Percentiles rank a stretch among this genome's conserved stretches.
phyloP scores from a whole-genome alignment of 169 alveolate species.

The Plasmodium ovale region DNA sequence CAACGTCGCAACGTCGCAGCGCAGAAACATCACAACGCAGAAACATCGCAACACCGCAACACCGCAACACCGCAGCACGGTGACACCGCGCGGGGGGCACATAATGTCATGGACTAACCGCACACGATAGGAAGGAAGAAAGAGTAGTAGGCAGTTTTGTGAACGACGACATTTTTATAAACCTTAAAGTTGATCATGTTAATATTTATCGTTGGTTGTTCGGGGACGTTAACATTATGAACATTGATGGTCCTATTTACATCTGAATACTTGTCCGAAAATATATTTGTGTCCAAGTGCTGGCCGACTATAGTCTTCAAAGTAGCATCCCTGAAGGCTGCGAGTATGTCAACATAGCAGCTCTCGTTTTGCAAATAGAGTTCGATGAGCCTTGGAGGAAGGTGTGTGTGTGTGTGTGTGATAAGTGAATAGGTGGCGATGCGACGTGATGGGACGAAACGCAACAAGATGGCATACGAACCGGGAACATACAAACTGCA shows the following conservation, averaged over 20 bases:
- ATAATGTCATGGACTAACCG: no score
- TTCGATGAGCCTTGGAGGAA: slow-evolving; percentile 31
- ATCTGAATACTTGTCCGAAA: slow-evolving; percentile 49
- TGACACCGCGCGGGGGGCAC: no score
- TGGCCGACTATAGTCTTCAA: slow-evolving; percentile 86
- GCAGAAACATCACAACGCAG: neutral
- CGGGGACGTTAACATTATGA: slow-evolving; percentile 19
- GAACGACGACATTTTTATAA: slow-evolving; percentile 57
- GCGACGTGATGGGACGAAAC: no score
- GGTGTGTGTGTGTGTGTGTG: neutral
- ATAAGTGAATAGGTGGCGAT: neutral
- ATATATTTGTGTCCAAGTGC: slow-evolving; percentile 82
- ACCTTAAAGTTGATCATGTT: slow-evolving; percentile 48
- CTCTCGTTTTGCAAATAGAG: slow-evolving; percentile 69
- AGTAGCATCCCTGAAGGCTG: slow-evolving; percentile 79
- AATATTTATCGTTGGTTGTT: slow-evolving; percentile 18
- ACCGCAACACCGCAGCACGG: no score
- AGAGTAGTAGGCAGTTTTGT: slow-evolving; percentile 85
- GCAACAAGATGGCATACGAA: no score
- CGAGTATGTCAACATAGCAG: slow-evolving; percentile 66
- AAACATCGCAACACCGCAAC: neutral
- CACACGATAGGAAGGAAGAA: slow-evolving; percentile 83
- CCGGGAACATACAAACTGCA: neutral
- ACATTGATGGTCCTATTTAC: slow-evolving; percentile 2
- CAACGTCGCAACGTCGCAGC: no score